These are phyloP conservation scores for Chaetoceros tenuissimus DNA, from an alignment of 108 stramenopile species.

Conservation along the genomic window DNA sequence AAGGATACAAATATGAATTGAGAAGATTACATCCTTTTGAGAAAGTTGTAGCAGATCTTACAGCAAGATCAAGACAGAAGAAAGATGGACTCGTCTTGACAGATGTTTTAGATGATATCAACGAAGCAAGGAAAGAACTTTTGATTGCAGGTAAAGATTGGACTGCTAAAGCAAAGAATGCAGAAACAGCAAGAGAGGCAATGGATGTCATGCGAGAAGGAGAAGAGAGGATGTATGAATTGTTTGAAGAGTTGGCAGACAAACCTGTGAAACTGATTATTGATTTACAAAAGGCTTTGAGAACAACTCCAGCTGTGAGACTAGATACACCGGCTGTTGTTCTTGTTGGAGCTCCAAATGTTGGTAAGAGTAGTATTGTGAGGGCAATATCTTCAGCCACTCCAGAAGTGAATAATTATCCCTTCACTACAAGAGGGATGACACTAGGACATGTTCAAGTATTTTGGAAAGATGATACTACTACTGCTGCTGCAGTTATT, in stretches of 20 bases:
- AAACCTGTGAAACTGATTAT: constrained; percentile 52
- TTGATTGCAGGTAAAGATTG: constrained; percentile 76
- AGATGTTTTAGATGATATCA: constrained; percentile 58
- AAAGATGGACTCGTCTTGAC: constrained; percentile 59
- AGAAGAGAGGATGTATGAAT: constrained; percentile 31
- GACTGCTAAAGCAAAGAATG: constrained; percentile 72
- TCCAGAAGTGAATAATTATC: constrained; percentile 96
- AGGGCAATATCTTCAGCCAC: constrained; percentile 83
- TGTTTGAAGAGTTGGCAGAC: constrained; percentile 55
- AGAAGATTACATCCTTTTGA: constrained; percentile 89
- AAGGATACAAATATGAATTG: constrained; percentile 68
- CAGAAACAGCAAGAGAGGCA: constrained; percentile 64
- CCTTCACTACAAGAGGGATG: constrained; percentile 96
- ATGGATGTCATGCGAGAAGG: constrained; percentile 48
- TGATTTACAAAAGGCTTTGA: constrained; percentile 71
- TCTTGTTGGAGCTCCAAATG: constrained; percentile 95
- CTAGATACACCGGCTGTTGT: constrained; percentile 89
- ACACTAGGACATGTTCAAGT: constrained; percentile 93
- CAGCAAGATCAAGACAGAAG: constrained; percentile 66
- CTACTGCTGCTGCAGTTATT: constrained; percentile 35
- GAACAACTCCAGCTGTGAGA: constrained; percentile 83
- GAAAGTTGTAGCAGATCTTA: constrained; percentile 84
- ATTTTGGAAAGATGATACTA: constrained; percentile 56
- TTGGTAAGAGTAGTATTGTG: constrained; percentile 91
- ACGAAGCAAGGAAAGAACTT: constrained; percentile 74